phyloP scores from a whole-genome alignment of 2,329 filamentous ascomycete genomes.

The Tympanopsis confertula region DNA sequence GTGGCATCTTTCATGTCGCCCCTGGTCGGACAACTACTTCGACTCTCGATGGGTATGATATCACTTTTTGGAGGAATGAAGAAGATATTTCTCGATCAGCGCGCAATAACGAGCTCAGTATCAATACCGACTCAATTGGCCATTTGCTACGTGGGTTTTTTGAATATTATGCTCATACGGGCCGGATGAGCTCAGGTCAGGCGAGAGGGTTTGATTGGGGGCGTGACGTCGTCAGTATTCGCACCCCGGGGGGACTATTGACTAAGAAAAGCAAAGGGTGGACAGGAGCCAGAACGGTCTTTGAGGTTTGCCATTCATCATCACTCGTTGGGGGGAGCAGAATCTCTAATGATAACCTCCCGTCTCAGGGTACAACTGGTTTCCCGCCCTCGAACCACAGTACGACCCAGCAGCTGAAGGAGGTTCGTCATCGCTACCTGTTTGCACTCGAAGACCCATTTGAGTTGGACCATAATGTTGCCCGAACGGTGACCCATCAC shows the following conservation, averaged over 20 bases:
- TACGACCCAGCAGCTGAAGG: conserved; percentile 28
- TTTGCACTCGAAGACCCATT: conserved; percentile 90
- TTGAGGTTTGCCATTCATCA: conserved; percentile 27
- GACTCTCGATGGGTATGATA: conserved; percentile 43
- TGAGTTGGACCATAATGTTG: conserved; percentile 78
- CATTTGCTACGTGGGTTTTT: conserved; percentile 73
- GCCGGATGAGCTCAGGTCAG: conserved; percentile 35
- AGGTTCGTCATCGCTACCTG: conserved; percentile 69
- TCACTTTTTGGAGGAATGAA: conserved; percentile 72
- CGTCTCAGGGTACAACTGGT: conserved; percentile 2
- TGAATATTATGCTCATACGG: conserved; percentile 65
- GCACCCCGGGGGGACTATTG: conserved; percentile 58
- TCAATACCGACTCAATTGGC: conserved; percentile 61
- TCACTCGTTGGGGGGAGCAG: conserved; percentile 3
- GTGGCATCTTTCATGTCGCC: conserved; percentile 22
- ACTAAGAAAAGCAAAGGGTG: conserved; percentile 72
- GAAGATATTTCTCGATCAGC: conserved; percentile 54
- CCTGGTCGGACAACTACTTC: conserved; percentile 19
- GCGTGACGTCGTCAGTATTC: conserved; percentile 66
- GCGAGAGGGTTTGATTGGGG: conserved; percentile 67
- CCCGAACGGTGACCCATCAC: conserved; percentile 70
- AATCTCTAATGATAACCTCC: conserved; percentile 5
- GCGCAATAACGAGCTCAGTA: conserved; percentile 42
- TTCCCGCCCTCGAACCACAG: not conserved
- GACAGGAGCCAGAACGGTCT: conserved; percentile 67